Evolutionary conservation across 1,139 yeast genomes (phyloP).

Genomic region (Zygosaccharomyces sapae): DNA sequence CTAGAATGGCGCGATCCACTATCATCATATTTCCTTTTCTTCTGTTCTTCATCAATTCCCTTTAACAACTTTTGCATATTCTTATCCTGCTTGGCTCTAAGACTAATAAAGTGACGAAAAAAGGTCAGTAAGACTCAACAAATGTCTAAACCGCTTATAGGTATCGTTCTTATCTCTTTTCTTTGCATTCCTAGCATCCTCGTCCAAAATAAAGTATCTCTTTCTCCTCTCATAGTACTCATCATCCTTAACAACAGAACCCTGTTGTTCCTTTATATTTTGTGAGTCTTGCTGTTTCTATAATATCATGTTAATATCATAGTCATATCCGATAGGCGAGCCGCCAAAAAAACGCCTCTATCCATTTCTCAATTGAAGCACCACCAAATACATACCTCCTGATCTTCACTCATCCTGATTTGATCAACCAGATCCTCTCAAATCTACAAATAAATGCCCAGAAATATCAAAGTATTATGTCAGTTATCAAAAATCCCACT

Average conservation of each 20-base stretch:
- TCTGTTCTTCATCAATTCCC: constrained; percentile 32
- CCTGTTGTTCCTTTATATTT: not conserved
- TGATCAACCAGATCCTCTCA: not conserved
- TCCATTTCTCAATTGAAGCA: not conserved
- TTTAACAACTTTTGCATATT: constrained; percentile 47
- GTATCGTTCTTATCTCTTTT: constrained; percentile 65
- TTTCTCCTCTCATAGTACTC: constrained; percentile 43
- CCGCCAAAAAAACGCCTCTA: not conserved
- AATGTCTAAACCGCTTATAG: constrained; percentile 55
- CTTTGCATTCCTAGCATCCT: constrained; percentile 57
- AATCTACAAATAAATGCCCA: not conserved
- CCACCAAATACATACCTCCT: constrained; percentile 4
- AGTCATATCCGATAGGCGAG: not conserved
- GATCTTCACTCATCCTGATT: constrained; percentile 1
- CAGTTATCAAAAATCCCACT: not conserved
- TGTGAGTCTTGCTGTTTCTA: constrained; percentile 5
- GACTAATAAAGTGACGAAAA: constrained; percentile 67
- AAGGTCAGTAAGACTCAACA: constrained; percentile 61
- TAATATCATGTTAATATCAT: constrained; percentile 10
- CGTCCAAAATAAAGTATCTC: constrained; percentile 46
- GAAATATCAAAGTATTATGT: not conserved
- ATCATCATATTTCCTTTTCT: constrained; percentile 23
- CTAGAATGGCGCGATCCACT: constrained; percentile 44
- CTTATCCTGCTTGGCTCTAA: constrained; percentile 59
- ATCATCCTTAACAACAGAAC: constrained; percentile 9